phyloP scores from a whole-genome alignment of 495 filamentous ascomycete species.

The Aspergillus cristatus region DNA sequence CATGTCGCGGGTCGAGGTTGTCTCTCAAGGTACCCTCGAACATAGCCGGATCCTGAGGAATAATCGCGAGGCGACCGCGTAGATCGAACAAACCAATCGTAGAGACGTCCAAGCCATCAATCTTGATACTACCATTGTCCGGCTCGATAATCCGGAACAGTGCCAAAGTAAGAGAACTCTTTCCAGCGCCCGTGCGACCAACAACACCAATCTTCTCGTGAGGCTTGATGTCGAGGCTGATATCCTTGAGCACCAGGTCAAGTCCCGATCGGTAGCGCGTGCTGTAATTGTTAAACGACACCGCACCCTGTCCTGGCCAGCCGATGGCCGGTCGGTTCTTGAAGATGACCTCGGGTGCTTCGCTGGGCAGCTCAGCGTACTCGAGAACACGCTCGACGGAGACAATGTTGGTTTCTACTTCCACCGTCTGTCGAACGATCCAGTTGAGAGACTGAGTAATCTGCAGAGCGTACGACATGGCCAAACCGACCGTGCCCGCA shows the following conservation, averaged over 20 bases:
- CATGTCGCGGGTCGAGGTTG: slow-evolving; percentile 90
- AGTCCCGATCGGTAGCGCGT: slow-evolving; percentile 83
- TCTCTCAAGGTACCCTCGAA: slow-evolving; percentile 95
- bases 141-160: slow-evolving; percentile 96
- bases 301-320: slow-evolving; percentile 87
- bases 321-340: slow-evolving; percentile 76
- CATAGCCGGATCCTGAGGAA: slow-evolving; percentile 94
- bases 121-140: slow-evolving; percentile 66
- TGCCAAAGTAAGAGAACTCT: slow-evolving; percentile 87
- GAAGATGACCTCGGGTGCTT: slow-evolving; percentile 90
- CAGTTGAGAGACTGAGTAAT: slow-evolving; percentile 98
- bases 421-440: slow-evolving; percentile 98
- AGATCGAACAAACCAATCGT: slow-evolving; percentile 86
- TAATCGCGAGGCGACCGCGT: slow-evolving; percentile 86
- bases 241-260: slow-evolving; percentile 85
- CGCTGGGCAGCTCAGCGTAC: slow-evolving; percentile 86
- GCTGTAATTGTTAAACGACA: slow-evolving; percentile 89
- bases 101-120: slow-evolving; percentile 83
- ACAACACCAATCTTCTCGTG: slow-evolving; percentile 98
- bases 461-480: slow-evolving; percentile 94
- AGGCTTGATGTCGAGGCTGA: slow-evolving; percentile 84
- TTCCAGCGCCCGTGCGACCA: slow-evolving; percentile 91
- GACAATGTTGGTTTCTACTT: slow-evolving; percentile 99
- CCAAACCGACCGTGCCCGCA: slow-evolving; percentile 77
- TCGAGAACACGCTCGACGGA: slow-evolving; percentile 97